Evolutionary conservation across 352 stramenopile species (phyloP), one percentile per base, ranked within the genome.

Genomic region (Globisporangium yorkense): DNA sequence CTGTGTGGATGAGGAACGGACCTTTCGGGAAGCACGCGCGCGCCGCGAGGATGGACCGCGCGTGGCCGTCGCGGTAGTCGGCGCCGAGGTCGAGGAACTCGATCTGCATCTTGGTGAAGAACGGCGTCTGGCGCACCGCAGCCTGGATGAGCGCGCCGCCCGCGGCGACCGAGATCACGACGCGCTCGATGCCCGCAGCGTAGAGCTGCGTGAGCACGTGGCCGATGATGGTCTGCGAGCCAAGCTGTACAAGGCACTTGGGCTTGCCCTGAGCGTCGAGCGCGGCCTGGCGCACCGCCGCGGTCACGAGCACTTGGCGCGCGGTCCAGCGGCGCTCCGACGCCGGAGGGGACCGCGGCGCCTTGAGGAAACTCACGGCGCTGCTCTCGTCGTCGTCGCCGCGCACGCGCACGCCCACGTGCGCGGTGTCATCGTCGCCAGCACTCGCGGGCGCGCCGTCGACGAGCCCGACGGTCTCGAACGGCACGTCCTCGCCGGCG

Each of bases 131-230:
- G 58, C 91, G 89, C 9, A 94, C 74, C 46, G 89, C 78, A 21
- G 80, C 77, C 75, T 88, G 89, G 63, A 90, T 91, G 50, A 91
- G 81, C 33, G 86, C 74, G 12, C 79, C 80, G 67, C 81, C 88
- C 55, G 90, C 84, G 60, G 84, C 87, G 37, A 94, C 88, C 61
- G 90, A 89, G 62, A 94, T 82, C 56, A 94, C 84, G 29, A 94
- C 82, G 31, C 82, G 71, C 63, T 88, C 77, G 68, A 94, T 92
- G 18, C 83, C 82, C 0, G 84, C 84, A 15, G 92, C 80, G 47
- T 86, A 90, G 15, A 94, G 65, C 54, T 94, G 84, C 24, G 83
- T 79, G 33, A 94, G 55, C 41, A 89, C 87, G 56, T 94, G 80
- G 64, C 92, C 80, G 9, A 94, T 81, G 15, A 94, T 61, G 21